Conservation (phyloP, 257 asterid species). For the Plantago elongata region DNA sequence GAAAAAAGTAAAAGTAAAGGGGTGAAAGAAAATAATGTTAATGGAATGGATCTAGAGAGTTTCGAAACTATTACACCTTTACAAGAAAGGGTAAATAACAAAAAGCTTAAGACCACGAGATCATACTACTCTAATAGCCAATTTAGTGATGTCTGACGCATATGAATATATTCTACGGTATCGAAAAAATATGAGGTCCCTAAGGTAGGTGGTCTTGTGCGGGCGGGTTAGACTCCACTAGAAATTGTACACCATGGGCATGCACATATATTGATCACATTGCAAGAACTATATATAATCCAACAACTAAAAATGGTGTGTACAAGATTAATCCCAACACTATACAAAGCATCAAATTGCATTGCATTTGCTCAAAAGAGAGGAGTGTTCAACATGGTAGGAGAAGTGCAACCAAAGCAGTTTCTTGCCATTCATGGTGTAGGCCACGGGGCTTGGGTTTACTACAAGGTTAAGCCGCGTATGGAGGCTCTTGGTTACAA, state of each 20-base stretch:
- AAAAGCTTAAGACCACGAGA: too few species aligned
- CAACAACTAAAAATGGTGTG: conserved; percentile 13
- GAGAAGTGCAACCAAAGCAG: conserved; percentile 31
- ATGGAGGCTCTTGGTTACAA: conserved; percentile 51
- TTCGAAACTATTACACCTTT: too few species aligned
- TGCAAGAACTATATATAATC: not conserved
- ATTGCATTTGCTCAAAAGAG: conserved; percentile 20
- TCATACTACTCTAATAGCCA: too few species aligned
- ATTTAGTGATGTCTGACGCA: too few species aligned
- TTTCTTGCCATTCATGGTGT: conserved; percentile 61
- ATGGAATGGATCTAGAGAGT: too few species aligned
- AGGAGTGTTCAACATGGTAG: conserved; percentile 16
- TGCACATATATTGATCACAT: not conserved
- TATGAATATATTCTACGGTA: too few species aligned
- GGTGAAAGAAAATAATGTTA: too few species aligned
- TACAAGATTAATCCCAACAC: conserved; percentile 18
- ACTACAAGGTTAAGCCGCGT: conserved; percentile 63
- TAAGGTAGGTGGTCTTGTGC: too few species aligned
- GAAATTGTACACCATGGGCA: not conserved
- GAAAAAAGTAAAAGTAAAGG: too few species aligned
- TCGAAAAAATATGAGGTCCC: too few species aligned
- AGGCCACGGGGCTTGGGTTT: conserved; percentile 66
- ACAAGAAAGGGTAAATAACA: too few species aligned
- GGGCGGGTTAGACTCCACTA: too few species aligned
- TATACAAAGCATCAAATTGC: conserved; percentile 1